phyloP scores from a whole-genome alignment of 306 rosid genomes.

The Sicyos edulis region DNA sequence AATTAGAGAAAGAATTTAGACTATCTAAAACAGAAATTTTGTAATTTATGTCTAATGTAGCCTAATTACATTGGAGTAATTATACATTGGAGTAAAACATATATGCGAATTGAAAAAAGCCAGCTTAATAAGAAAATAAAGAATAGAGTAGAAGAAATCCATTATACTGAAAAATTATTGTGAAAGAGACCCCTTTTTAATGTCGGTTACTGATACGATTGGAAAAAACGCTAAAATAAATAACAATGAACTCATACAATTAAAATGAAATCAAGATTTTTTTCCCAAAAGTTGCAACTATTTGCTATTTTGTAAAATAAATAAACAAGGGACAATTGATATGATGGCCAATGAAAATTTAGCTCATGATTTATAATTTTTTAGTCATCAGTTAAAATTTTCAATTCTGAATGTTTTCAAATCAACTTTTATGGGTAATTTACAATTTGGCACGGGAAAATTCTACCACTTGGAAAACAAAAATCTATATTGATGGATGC shows the following conservation, averaged over 20 bases:
- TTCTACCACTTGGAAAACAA: not conserved
- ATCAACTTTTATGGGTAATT: too few relatives aligned
- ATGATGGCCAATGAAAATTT: too few relatives aligned
- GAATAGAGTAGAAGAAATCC: not conserved
- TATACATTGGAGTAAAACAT: not conserved
- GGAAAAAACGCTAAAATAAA: not conserved
- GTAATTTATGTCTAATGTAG: not conserved
- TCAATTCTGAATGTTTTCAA: too few relatives aligned
- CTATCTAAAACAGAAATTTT: not conserved
- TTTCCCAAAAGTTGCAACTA: not conserved
- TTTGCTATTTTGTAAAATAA: not conserved
- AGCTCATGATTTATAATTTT: too few relatives aligned
- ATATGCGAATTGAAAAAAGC: not conserved
- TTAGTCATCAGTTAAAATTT: too few relatives aligned
- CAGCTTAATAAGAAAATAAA: not conserved
- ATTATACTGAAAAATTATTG: not conserved
- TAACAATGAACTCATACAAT: not conserved
- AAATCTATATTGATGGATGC: not conserved
- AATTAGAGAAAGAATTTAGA: not conserved
- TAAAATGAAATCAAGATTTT: not conserved
- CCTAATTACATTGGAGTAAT: not conserved
- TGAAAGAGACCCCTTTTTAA: not conserved
- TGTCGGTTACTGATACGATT: conserved; percentile 8
- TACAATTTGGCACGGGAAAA: not conserved
- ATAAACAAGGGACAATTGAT: too few relatives aligned